phyloP scores from a whole-genome alignment of 2,329 filamentous ascomycete species.

The Fusarium xyrophilum region DNA sequence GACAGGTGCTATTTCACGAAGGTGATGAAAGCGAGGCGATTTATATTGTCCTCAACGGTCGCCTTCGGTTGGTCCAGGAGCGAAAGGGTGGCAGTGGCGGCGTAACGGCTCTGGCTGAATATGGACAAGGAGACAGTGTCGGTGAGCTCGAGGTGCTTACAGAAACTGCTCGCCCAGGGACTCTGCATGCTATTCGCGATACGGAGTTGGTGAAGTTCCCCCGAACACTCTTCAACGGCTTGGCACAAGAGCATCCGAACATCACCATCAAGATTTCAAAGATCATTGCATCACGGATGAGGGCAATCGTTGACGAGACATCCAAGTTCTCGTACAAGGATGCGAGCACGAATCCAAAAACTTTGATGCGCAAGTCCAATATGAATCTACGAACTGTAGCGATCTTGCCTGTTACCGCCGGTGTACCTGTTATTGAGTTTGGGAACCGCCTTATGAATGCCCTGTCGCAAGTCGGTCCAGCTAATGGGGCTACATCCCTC shows the following conservation, averaged over 20 bases:
- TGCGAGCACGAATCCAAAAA: slow-evolving; percentile 60
- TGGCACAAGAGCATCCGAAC: slow-evolving; percentile 94
- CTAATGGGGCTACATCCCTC: slow-evolving; percentile 87
- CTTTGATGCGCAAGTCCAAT: slow-evolving; percentile 75
- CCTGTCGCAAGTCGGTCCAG: slow-evolving; percentile 84
- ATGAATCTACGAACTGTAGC: slow-evolving; percentile 93
- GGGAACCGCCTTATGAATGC: slow-evolving; percentile 88
- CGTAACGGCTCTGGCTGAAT: slow-evolving; percentile 88
- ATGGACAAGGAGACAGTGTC: slow-evolving; percentile 95
- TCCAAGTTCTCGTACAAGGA: slow-evolving; percentile 71
- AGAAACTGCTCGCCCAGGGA: slow-evolving; percentile 87
- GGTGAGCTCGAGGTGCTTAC: slow-evolving; percentile 97
- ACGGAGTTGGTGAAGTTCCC: slow-evolving; percentile 97
- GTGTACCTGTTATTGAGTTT: slow-evolving; percentile 94
- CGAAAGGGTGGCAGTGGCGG: slow-evolving; percentile 80
- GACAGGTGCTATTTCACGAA: slow-evolving; percentile 93
- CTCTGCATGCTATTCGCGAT: slow-evolving; percentile 93
- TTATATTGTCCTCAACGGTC: slow-evolving; percentile 95
- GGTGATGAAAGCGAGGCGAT: slow-evolving; percentile 97
- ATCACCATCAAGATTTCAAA: slow-evolving; percentile 99
- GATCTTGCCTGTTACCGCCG: slow-evolving; percentile 86
- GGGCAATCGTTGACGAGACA: slow-evolving; percentile 83
- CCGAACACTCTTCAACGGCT: slow-evolving; percentile 93
- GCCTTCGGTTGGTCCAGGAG: slow-evolving; percentile 84
- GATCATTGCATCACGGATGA: slow-evolving; percentile 95